Evolutionary conservation across 164 flowering plant genomes (phyloP), one percentile per base, ranked within the genome.

Genomic region (Houttuynia cordata): DNA sequence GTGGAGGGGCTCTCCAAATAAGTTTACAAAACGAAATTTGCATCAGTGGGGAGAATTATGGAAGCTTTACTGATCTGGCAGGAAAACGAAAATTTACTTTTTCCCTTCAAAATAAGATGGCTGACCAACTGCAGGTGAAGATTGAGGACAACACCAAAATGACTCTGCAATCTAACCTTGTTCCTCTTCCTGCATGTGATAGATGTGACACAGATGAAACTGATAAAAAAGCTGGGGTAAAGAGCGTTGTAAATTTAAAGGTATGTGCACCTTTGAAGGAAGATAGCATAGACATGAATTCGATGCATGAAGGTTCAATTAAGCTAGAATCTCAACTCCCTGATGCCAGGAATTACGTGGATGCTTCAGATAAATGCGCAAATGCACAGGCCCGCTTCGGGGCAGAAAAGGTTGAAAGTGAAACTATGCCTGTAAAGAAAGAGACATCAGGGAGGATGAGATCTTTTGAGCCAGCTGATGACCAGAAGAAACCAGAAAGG

Each of bases 371-470:
- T 10, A 56, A 30, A 30, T 6, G 2, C 6, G 57, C 50, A 18
- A 56, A 39, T 25, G 63, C 23, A 51, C 18, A 22, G 59, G 55
- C 55, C 62, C 50, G 34, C 24, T 62, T 52, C 52, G 56, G 10
- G 19, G 37, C 37, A 30, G 6, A 30, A 30, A 30, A 30, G 37
- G 37, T 30, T 30, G 37, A 30, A 30, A 64, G 57, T 67, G 73
- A 51, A 23, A 21, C 59, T 20, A 78, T 71, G 61, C 57, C 40
- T 55, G 81, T 67, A 52, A 76, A 71, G 63, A 30, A 51, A 66
- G 69, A 61, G 60, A 74, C 58, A 21, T 60, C 63, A 49, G 77
- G 64, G 19, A 60, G 41, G 1, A 78, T 72, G 56, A 49, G 21
- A 57, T 52, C 60, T 42, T 21, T 6, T 18, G 73, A 49, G 45